phyloP scores from a whole-genome alignment of 108 stramenopile genomes.

The Heterococcus sp. region DNA sequence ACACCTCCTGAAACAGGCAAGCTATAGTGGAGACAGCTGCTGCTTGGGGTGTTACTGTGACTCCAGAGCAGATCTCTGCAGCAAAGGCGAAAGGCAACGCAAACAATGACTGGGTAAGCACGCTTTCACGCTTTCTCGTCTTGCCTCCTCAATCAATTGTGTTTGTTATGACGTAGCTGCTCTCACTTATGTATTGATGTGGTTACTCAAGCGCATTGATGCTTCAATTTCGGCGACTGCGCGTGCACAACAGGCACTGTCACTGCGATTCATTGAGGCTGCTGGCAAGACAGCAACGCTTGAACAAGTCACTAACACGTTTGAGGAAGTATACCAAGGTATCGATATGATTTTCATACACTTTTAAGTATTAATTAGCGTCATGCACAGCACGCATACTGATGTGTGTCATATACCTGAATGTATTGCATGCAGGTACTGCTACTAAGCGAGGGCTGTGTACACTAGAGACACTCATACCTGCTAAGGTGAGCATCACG shows the following conservation, averaged over 20 bases:
- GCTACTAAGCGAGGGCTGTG: neutral
- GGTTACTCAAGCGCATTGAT: too few species aligned
- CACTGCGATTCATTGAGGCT: neutral
- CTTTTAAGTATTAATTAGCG: neutral
- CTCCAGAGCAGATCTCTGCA: slow-evolving; percentile 60
- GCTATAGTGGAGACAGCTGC: slow-evolving; percentile 61
- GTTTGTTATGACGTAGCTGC: too few species aligned
- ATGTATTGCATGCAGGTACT: neutral
- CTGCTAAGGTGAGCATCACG: neutral
- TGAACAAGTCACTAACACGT: slow-evolving; percentile 74
- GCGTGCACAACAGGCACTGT: neutral
- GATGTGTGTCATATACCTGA: too few species aligned
- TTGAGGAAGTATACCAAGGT: slow-evolving; percentile 81
- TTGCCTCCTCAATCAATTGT: too few species aligned
- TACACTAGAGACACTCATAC: neutral
- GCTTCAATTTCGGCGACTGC: too few species aligned
- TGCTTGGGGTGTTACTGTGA: slow-evolving; percentile 67
- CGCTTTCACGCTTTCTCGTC: too few species aligned
- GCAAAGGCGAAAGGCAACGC: slow-evolving; percentile 77
- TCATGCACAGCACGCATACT: too few species aligned
- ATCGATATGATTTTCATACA: slow-evolving; percentile 3
- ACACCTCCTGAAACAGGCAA: slow-evolving; percentile 1
- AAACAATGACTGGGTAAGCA: slow-evolving; percentile 83
- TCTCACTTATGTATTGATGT: too few species aligned
- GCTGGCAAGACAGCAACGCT: slow-evolving; percentile 52